phyloP scores from a whole-genome alignment of 768 basidiomycete species.

The Naganishia antarctica region DNA sequence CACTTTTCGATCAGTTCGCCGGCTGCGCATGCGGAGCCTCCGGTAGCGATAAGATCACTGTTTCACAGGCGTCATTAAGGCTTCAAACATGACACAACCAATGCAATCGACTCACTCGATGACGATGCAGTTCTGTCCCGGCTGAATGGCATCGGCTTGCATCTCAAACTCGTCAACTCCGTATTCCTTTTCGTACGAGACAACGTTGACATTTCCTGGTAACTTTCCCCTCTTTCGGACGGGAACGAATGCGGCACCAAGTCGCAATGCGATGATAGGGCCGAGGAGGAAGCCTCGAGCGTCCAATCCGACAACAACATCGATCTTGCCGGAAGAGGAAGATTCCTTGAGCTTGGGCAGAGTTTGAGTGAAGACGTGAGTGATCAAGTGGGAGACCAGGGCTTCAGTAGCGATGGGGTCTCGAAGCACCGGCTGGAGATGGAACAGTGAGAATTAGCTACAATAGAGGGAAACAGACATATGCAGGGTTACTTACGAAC shows the following conservation, averaged over 20 bases:
- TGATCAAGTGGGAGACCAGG: constrained; percentile 77
- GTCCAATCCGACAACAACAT: constrained; percentile 90
- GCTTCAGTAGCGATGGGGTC: constrained; percentile 83
- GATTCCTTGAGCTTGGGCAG: constrained; percentile 52
- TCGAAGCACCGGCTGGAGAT: constrained; percentile 65
- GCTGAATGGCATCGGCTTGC: constrained; percentile 75
- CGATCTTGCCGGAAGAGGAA: constrained; percentile 65
- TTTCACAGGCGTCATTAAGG: not conserved
- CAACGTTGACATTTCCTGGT: constrained; percentile 74
- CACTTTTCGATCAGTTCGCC: constrained; percentile 77
- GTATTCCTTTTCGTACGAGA: constrained; percentile 86
- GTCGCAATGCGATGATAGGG: constrained; percentile 79
- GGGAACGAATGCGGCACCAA: constrained; percentile 92
- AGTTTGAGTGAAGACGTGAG: constrained; percentile 77
- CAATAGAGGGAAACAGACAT: not conserved
- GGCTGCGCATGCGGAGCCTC: constrained; percentile 89
- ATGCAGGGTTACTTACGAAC: constrained; percentile 51
- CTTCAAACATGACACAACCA: not conserved
- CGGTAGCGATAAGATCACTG: constrained; percentile 87
- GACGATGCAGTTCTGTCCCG: constrained; percentile 77
- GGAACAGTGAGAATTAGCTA: not conserved
- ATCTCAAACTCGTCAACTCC: constrained; percentile 93
- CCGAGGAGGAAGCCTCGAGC: constrained; percentile 94
- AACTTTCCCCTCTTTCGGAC: constrained; percentile 91
- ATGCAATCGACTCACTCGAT: constrained; percentile 57